Evolutionary conservation across 768 basidiomycete species (phyloP).

Genomic region (Suillus ampliporus): DNA sequence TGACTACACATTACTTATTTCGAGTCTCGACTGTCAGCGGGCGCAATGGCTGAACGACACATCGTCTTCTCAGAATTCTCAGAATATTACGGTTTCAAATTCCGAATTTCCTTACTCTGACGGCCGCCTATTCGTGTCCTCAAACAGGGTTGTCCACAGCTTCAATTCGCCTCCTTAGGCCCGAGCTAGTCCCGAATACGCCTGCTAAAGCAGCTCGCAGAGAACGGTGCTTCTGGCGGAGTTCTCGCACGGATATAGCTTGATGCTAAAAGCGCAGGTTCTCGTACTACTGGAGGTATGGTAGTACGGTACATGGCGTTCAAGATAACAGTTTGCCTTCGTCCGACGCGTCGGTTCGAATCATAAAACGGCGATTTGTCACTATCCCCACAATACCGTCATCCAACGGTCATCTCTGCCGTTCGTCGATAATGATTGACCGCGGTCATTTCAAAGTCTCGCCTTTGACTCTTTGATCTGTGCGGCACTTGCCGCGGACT

Average conservation of each 20-base stretch:
- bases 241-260: not conserved
- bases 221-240: not conserved
- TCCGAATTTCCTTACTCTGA: not conserved
- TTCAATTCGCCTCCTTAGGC: not conserved
- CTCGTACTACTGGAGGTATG: no score
- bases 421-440: not conserved
- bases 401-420: not conserved
- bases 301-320: not conserved
- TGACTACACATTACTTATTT: not conserved
- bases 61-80: conserved; percentile 2
- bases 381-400: not conserved
- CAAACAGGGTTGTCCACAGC: not conserved
- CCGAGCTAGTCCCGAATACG: not conserved
- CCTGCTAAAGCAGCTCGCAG: not conserved
- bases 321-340: no score
- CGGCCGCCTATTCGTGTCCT: no score
- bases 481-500: not conserved
- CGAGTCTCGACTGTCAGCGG: no score
- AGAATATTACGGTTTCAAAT: not conserved
- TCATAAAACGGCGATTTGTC: not conserved
- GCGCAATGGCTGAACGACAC: not conserved
- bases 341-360: no score
- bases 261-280: not conserved
- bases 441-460: not conserved
- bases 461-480: not conserved